Evolutionary conservation across 1,284 basidiomycete genomes (phyloP).

Genomic region (Boletellus deceptivus): DNA sequence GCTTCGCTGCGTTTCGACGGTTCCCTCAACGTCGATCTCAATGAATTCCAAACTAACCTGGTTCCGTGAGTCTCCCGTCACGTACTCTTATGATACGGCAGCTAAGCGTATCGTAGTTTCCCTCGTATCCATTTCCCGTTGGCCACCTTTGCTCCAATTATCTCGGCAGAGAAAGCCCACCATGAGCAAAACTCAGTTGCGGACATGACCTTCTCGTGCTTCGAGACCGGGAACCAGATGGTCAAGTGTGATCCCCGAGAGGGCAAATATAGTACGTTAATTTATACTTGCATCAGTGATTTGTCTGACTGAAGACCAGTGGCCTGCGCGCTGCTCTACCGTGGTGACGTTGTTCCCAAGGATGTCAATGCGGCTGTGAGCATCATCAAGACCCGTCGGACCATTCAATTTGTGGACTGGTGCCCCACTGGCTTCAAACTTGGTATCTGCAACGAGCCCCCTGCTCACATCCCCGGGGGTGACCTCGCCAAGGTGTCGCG

Average conservation of each 20-base stretch:
- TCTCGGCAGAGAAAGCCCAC: conserved; percentile 76
- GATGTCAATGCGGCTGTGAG: conserved; percentile 86
- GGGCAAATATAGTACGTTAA: conserved; percentile 77
- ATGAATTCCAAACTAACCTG: conserved; percentile 92
- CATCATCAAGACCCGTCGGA: conserved; percentile 85
- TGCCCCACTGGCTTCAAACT: conserved; percentile 90
- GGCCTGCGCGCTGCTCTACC: conserved; percentile 77
- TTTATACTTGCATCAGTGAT: background rate
- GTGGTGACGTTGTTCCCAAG: conserved; percentile 89
- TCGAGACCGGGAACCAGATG: conserved; percentile 94
- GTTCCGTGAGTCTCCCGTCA: conserved; percentile 54
- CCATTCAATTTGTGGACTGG: conserved; percentile 86
- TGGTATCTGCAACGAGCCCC: conserved; percentile 89
- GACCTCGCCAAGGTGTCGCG: conserved; percentile 86
- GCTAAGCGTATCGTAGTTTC: conserved; percentile 40
- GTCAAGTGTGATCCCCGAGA: conserved; percentile 79
- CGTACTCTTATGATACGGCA: conserved; percentile 2
- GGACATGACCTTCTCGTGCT: conserved; percentile 93
- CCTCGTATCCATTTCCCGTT: conserved; percentile 93
- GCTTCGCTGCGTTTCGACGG: conserved; percentile 77
- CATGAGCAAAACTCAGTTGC: conserved; percentile 93
- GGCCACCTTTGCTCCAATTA: conserved; percentile 87
- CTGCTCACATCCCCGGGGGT: conserved; percentile 80
- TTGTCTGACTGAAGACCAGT: conserved; percentile 36
- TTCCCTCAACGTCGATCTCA: conserved; percentile 88